Evolutionary conservation across 371 early-diverging fungal genomes (phyloP).

Genomic region (Mortierella polycephala): DNA sequence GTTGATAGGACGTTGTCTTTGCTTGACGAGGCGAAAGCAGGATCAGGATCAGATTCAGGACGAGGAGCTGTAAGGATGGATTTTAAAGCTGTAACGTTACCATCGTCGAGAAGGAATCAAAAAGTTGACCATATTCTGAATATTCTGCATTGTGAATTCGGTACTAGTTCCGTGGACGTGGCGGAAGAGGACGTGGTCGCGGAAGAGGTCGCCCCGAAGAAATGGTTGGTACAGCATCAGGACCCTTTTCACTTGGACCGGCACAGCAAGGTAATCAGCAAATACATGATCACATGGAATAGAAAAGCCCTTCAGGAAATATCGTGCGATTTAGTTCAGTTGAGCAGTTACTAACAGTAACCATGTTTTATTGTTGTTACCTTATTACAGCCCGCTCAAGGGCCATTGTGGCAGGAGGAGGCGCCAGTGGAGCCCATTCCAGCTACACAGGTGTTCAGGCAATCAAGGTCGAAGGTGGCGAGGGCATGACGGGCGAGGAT

Average conservation of each 20-base stretch:
- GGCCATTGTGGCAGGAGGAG: slow-evolving; percentile 18
- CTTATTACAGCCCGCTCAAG: slow-evolving; percentile 33
- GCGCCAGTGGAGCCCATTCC: slow-evolving; percentile 51
- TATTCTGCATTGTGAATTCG: background rate
- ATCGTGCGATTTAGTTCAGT: no score
- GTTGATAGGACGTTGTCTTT: slow-evolving; percentile 20
- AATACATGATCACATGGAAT: background rate
- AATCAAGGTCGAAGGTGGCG: slow-evolving; percentile 33
- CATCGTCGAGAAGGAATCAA: background rate
- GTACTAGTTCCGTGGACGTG: slow-evolving; percentile 35
- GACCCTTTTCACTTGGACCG: slow-evolving; percentile 77
- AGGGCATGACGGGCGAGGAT: slow-evolving; percentile 35
- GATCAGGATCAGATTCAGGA: slow-evolving; percentile 22
- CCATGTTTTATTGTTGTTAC: background rate
- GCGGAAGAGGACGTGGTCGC: slow-evolving; percentile 57
- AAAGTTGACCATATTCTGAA: background rate
- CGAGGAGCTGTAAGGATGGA: slow-evolving; percentile 18
- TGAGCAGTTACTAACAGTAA: background rate
- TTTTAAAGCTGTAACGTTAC: background rate
- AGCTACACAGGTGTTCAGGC: slow-evolving; percentile 44
- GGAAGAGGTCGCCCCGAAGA: slow-evolving; percentile 56
- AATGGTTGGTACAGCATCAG: slow-evolving; percentile 66
- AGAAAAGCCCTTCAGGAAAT: no score
- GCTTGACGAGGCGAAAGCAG: slow-evolving; percentile 30
- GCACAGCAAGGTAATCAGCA: slow-evolving; percentile 51